Evolutionary conservation across 371 early-diverging fungal genomes (phyloP), one percentile per base, ranked within the genome.

Genomic region (Rhizomucor pusillus): DNA sequence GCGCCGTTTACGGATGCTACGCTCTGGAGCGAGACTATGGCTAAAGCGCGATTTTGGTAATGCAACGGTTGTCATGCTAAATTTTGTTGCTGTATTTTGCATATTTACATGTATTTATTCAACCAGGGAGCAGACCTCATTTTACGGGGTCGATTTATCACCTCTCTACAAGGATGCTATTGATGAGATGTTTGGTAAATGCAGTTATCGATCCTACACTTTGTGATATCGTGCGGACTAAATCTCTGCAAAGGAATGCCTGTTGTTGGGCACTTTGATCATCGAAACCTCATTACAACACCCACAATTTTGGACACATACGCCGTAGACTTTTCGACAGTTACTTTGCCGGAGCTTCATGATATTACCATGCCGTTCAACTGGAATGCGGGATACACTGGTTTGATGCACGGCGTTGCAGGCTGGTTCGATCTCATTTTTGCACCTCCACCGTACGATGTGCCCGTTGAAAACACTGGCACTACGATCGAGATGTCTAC

Each of bases 341-440:
- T 95, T 36, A 85, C 89, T 0, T 53, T 90, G 50, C 69, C 77
- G 16, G 88, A 90, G 16, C 64, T 97, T 18, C 76, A 88, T 53
- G 88, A 93, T 58, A 85, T 98, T 43, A 76, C 82, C 3, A 89
- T 98, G 22, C 95, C 95, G 0, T 81, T 97, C 55, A 56, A 66
- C 18, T 97, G 94, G 94, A 74, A 72, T 7, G 75, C 88, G 6
- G 79, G 78, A 43, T 94, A 89, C 60, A 98, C 97, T 2, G 98
- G 95, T 1, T 54, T 90, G 41, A 85, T 98, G 76, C 96, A 96
- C 50, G 97, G 97, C 35, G 81, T 98, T 19, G 96, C 91, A n/a
- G 92, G 94, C 18, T 98, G 99, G 99, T 98, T 98, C 56, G 96
- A 97, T 70, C 79, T 95, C 36, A 73, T 81, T 16, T 93, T 98